Base-by-base conservation (phyloP, 2,329 filamentous ascomycete species). In the Aspergillus brunneoviolaceus region DNA sequence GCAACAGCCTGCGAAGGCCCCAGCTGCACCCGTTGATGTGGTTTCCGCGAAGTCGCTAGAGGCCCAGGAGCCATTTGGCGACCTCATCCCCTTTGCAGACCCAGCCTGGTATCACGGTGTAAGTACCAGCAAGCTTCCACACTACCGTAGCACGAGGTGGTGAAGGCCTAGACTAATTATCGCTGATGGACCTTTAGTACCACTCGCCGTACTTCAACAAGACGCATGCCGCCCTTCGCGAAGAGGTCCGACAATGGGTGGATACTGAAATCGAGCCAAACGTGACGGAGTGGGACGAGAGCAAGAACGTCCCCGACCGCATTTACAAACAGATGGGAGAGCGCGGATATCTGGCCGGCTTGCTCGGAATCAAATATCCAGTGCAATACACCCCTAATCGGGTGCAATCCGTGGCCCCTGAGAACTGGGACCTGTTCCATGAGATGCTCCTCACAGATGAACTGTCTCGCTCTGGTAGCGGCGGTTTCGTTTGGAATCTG, bases 361-460 rank as follows among this genome's bases (percentile, higher is more conserved):
- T 98, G 60, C 82, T 99, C 65, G 95, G 94, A 65, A 85, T 91
- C 63, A 73, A 77, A 55, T 98, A 91, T 80, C 92, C 91, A 14
- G 85, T 83, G 61, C 80, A 96, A 67, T 88, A 94, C 72, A 87
- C 87, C 23, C 81, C 87, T 48, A 85, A 89, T 72, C 81, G 83
- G 5, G 85, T 97, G 69, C 86, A 90, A 79, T 89, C 87, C 52
- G 95, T 99, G 12, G 78, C 89, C 0, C 82, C 90, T 0, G 92
- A 97, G 79, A 89, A 95, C 75, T 99, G 94, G 94, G 95, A 99
- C 80, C 86, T 96, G 49, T 99, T 98, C 87, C 95, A 99, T 79
- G 95, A 99, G 84, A 85, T 98, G 86, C 84, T 98, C 49, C 75
- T 99, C 61, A 98, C 94, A 1, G 95, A 99, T 69, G 95, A 99